phyloP scores from a whole-genome alignment of 768 basidiomycete species.

The Leccinum longicurvipes region DNA sequence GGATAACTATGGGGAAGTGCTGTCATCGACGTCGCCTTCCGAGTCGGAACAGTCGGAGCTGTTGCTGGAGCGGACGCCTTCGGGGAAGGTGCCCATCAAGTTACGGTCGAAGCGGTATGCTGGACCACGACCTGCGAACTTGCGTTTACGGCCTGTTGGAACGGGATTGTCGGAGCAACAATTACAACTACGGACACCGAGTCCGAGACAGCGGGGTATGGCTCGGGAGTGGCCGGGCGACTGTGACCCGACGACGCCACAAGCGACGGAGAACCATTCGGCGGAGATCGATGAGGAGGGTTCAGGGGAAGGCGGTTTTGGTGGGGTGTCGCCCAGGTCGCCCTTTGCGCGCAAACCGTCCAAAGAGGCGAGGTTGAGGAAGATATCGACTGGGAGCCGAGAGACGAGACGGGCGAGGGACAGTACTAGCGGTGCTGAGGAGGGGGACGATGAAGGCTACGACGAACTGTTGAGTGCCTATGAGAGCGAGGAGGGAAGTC shows the following conservation, averaged over 20 bases:
- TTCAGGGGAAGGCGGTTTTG: neutral
- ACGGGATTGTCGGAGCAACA: constrained; percentile 28
- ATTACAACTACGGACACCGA: constrained; percentile 32
- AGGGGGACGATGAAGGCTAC: constrained; percentile 75
- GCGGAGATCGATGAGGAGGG: constrained; percentile 25
- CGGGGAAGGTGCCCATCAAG: constrained; percentile 37
- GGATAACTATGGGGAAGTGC: neutral
- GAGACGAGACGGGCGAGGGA: constrained; percentile 42
- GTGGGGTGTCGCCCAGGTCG: constrained; percentile 22
- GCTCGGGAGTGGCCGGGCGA: constrained; percentile 54
- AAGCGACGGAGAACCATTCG: constrained; percentile 48
- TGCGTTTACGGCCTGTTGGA: constrained; percentile 39
- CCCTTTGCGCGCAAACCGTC: constrained; percentile 30
- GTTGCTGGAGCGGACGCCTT: constrained; percentile 28
- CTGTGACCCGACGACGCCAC: constrained; percentile 52
- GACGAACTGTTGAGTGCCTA: constrained; percentile 78
- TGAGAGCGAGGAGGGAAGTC: constrained; percentile 64
- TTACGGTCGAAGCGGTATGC: constrained; percentile 53
- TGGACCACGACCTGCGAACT: constrained; percentile 40
- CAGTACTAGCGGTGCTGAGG: constrained; percentile 56
- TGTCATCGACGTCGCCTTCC: neutral
- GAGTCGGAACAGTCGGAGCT: constrained; percentile 42
- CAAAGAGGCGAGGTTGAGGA: constrained; percentile 38
- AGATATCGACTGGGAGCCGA: constrained; percentile 43
- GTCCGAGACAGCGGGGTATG: constrained; percentile 47